phyloP scores from a whole-genome alignment of 2,329 filamentous ascomycete species.

The Epichloe bromicola region DNA sequence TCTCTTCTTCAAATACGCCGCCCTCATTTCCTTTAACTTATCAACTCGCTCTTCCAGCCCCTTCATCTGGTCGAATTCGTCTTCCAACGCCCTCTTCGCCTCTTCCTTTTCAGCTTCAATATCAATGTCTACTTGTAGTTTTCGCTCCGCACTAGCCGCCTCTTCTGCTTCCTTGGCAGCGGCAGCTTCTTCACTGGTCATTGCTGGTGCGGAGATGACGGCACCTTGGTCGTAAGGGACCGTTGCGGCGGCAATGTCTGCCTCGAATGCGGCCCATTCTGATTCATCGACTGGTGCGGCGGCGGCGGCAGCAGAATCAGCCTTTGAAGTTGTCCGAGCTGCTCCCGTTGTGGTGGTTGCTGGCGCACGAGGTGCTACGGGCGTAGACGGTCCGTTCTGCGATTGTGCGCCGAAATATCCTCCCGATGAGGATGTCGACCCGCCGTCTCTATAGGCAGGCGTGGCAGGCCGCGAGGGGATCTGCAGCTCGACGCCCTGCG shows the following conservation, averaged over 20 bases:
- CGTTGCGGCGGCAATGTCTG: constrained; percentile 51
- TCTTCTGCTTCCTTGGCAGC: constrained; percentile 38
- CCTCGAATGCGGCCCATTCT: constrained; percentile 80
- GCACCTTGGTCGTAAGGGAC: constrained; percentile 31
- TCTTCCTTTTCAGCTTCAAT: constrained; percentile 62
- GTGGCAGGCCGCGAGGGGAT: constrained; percentile 53
- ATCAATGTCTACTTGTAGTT: constrained; percentile 41
- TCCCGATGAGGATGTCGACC: constrained; percentile 27
- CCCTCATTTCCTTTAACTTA: constrained; percentile 55
- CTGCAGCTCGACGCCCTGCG: constrained; percentile 44
- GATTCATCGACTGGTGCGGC: constrained; percentile 46
- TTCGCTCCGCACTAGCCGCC: constrained; percentile 37
- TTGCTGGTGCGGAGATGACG: constrained; percentile 55
- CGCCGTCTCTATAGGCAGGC: constrained; percentile 31
- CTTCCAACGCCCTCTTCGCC: constrained; percentile 56
- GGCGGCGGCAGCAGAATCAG: constrained; percentile 5
- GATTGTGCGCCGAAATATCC: constrained; percentile 7
- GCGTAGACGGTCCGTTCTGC: constrained; percentile 5
- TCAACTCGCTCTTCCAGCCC: constrained; percentile 60
- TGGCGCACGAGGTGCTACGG: constrained; percentile 18
- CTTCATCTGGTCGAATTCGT: constrained; percentile 76
- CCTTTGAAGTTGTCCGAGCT: constrained; percentile 2
- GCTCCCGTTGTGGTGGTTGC: constrained; percentile 4
- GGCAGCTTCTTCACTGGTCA: constrained; percentile 50
- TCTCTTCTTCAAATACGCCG: constrained; percentile 42